Percentiles rank a stretch among this genome's conserved stretches.
Conservation (phyloP, 2,329 filamentous ascomycete species). For the Trichoderma breve region DNA sequence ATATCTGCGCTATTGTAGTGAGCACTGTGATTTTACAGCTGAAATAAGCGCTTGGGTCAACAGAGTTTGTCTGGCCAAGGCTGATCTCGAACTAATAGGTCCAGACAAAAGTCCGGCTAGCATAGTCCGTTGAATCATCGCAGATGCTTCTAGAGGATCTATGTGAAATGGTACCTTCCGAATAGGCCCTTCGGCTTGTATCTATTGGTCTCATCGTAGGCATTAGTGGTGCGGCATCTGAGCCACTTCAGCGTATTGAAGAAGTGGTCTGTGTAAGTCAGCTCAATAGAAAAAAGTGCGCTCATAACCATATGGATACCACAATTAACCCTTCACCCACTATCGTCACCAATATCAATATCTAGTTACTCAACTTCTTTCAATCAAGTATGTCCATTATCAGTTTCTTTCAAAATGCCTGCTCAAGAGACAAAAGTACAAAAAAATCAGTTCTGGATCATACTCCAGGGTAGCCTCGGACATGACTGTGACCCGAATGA, state of each 20-base stretch:
- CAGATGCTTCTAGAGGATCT: not conserved
- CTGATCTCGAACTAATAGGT: not conserved
- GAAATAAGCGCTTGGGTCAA: not conserved
- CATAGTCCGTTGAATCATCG: not conserved
- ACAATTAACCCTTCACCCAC: not conserved
- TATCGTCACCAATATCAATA: not conserved
- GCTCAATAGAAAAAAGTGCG: accelerated
- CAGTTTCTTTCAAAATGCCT: not conserved
- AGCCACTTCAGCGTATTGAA: accelerated
- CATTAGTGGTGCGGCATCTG: not conserved
- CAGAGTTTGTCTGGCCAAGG: not conserved
- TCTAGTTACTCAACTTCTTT: accelerated
- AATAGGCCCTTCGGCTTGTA: not conserved
- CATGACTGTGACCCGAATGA: not conserved
- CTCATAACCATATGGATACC: accelerated
- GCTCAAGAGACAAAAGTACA: not conserved
- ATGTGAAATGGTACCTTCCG: accelerated
- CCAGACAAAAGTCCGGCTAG: not conserved
- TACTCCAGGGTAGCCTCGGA: conserved; percentile 11
- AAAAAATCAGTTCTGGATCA: not conserved
- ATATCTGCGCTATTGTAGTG: not conserved
- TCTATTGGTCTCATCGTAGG: not conserved
- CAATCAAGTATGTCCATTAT: no score
- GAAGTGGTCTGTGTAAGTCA: not conserved
- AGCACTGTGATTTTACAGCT: not conserved